phyloP scores from a whole-genome alignment of 2,329 filamentous ascomycete genomes.

The Aspergillus sp. region DNA sequence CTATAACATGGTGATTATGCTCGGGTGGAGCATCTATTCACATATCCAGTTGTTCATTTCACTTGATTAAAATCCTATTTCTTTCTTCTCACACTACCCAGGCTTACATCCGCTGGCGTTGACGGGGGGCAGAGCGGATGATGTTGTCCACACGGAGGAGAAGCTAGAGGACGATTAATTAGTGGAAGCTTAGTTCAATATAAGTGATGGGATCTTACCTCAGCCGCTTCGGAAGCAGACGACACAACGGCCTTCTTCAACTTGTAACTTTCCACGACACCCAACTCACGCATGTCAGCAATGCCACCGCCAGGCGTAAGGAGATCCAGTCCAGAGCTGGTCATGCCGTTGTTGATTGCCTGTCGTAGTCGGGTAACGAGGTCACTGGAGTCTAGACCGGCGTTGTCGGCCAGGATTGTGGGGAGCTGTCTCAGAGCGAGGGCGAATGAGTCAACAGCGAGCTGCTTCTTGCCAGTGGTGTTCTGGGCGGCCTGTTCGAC shows the following conservation, averaged over 20 bases:
- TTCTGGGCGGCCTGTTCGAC: slow-evolving; percentile 92
- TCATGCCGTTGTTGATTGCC: slow-evolving; percentile 92
- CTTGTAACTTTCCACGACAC: slow-evolving; percentile 98
- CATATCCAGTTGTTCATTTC: slow-evolving; percentile 10
- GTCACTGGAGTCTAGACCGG: slow-evolving; percentile 91
- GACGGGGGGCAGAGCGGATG: slow-evolving; percentile 86
- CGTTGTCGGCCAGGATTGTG: slow-evolving; percentile 96
- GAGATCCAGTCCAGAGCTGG: slow-evolving; percentile 86
- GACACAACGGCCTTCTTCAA: slow-evolving; percentile 97
- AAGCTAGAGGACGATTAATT: slow-evolving; percentile 54
- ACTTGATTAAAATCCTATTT: slow-evolving; percentile 4
- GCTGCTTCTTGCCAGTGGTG: slow-evolving; percentile 92
- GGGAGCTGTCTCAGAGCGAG: slow-evolving; percentile 87
- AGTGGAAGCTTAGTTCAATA: background rate
- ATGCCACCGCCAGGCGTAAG: slow-evolving; percentile 87
- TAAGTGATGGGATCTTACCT: slow-evolving; percentile 61
- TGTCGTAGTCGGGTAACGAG: slow-evolving; percentile 88
- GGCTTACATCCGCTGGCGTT: slow-evolving; percentile 69
- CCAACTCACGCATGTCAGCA: slow-evolving; percentile 90
- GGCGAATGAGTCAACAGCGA: slow-evolving; percentile 88
- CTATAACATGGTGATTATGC: slow-evolving; percentile 19
- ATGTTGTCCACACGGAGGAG: slow-evolving; percentile 96
- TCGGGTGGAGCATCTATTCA: slow-evolving; percentile 12
- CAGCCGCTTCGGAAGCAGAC: slow-evolving; percentile 91
- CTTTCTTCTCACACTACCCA: background rate